A percentile compares a stretch with the other conserved stretches of the same genome.
Evolutionary conservation across 2,329 filamentous ascomycete genomes (phyloP).

Genomic region (Cadophora gregata): DNA sequence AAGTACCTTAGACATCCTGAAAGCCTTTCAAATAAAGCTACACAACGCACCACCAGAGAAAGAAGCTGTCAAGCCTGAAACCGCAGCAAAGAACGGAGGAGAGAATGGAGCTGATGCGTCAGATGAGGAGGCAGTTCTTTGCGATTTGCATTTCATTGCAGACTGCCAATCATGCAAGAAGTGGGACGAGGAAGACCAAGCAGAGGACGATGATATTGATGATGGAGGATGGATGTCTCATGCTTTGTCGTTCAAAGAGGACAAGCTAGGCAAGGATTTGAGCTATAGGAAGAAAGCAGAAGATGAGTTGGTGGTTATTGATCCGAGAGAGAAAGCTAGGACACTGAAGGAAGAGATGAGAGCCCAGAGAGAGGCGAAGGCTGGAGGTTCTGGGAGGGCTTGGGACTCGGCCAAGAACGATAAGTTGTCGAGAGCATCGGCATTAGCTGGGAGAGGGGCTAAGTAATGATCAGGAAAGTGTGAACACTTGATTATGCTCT

Average conservation of each 20-base stretch:
- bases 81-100: slow-evolving; percentile 36
- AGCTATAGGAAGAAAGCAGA: slow-evolving; percentile 90
- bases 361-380: slow-evolving; percentile 60
- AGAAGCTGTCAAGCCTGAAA: slow-evolving; percentile 39
- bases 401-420: slow-evolving; percentile 66
- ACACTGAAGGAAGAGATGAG: slow-evolving; percentile 71
- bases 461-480: slow-evolving; percentile 46
- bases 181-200: slow-evolving; percentile 68
- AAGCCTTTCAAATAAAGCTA: slow-evolving; percentile 80
- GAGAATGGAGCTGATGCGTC: slow-evolving; percentile 43
- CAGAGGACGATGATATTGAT: slow-evolving; percentile 61
- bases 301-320: slow-evolving; percentile 90
- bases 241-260: slow-evolving; percentile 83
- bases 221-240: slow-evolving; percentile 86
- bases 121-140: slow-evolving; percentile 75
- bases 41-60: slow-evolving; percentile 57
- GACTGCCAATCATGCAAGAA: slow-evolving; percentile 91
- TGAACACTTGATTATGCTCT: not conserved
- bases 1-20: slow-evolving; percentile 72
- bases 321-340: slow-evolving; percentile 82
- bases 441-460: slow-evolving; percentile 62
- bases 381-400: slow-evolving; percentile 57
- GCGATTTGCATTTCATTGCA: slow-evolving; percentile 94
- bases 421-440: slow-evolving; percentile 59
- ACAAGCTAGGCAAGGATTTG: slow-evolving; percentile 87